Base-by-base conservation (phyloP, 192 early-diverging fungal species). In the Podochytrium sp. region DNA sequence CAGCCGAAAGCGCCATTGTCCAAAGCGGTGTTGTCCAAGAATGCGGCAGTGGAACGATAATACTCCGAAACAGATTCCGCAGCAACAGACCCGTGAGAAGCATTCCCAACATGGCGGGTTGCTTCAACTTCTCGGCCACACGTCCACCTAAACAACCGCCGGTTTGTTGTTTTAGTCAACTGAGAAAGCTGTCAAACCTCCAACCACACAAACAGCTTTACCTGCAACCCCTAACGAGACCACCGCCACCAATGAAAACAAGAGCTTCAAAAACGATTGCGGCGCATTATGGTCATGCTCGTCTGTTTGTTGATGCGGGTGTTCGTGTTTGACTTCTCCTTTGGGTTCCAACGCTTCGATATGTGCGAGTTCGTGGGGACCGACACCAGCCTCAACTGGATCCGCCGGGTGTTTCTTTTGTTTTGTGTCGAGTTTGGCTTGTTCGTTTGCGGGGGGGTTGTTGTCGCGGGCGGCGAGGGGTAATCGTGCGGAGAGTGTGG, bases 101-200 rank as follows among this genome's bases (percentile, higher is more conserved):
- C 80, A 81, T 81, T 18, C 77, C 76, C 2, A 81, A 52, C 80
- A 81, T 81, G 20, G 66, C 39, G 12, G 74, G 43, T 42, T 67
- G 64, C 27, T 47, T 33, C n/a, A 75, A 30, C 3, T 33, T n/a
- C 29, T 75, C 74, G 14, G 74, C 74, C 7, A 43, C 30, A 18
- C 74, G 43, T 16, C 74, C 74, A 1, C 74, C 66, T 69, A 33
- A n/a, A 6, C 6, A 47, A 29, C 6, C 6, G 49, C 1, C 20
- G 12, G 32, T 37, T 40, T 23, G 29, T 18, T 27, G 37, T 25
- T 27, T 3, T n/a, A n/a, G 37, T 32, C 20, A 35, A 16, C 1
- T 3, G 1, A n/a, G 20, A 47, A 47, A 12, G 20, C 10, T 47
- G 43, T 47, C 43, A 7, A 62, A 20, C 2, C 37, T 16, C 37